Percentiles rank a stretch among this genome's conserved stretches.
phyloP scores from a whole-genome alignment of 1,284 basidiomycete genomes.

The Malassezia furfur region DNA sequence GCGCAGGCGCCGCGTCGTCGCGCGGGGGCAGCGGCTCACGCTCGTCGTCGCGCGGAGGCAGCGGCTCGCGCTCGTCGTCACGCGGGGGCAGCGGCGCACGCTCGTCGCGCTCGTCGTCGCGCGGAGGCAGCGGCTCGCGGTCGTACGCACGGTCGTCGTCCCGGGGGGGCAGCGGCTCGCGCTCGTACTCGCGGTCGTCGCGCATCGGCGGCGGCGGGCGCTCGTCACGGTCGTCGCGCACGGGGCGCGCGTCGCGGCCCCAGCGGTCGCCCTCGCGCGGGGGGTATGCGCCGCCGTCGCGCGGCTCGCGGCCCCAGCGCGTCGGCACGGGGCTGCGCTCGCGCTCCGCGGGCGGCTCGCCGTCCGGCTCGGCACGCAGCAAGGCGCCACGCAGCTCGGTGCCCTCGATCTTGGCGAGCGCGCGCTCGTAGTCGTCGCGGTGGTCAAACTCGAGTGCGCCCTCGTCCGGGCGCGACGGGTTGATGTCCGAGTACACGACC shows the following conservation, averaged over 20 bases:
- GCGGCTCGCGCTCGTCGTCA: background rate
- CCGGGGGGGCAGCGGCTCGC: background rate
- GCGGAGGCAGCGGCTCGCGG: constrained; percentile 1
- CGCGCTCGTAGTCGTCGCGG: constrained; percentile 43
- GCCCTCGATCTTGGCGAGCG: constrained; percentile 44
- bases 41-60: constrained; percentile 1
- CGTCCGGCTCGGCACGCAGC: constrained; percentile 41
- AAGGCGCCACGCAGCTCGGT: constrained; percentile 41
- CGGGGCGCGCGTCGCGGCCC: background rate
- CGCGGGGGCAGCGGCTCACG: background rate
- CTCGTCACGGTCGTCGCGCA: constrained; percentile 8
- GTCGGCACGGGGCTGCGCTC: constrained; percentile 28
- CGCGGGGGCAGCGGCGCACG: background rate
- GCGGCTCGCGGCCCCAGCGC: constrained; percentile 1
- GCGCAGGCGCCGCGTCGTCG: background rate
- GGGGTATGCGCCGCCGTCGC: background rate
- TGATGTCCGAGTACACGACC: constrained; percentile 43
- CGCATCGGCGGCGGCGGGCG: constrained; percentile 14
- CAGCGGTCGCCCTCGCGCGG: constrained; percentile 3
- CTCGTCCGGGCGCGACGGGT: constrained; percentile 39
- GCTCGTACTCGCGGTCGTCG: background rate
- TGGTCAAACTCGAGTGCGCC: constrained; percentile 46
- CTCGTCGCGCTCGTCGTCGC: constrained; percentile 6
- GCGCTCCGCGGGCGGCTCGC: constrained; percentile 14
- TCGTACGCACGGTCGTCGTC: background rate